phyloP scores from a whole-genome alignment of 768 basidiomycete genomes.

The Termitomyces sp. region DNA sequence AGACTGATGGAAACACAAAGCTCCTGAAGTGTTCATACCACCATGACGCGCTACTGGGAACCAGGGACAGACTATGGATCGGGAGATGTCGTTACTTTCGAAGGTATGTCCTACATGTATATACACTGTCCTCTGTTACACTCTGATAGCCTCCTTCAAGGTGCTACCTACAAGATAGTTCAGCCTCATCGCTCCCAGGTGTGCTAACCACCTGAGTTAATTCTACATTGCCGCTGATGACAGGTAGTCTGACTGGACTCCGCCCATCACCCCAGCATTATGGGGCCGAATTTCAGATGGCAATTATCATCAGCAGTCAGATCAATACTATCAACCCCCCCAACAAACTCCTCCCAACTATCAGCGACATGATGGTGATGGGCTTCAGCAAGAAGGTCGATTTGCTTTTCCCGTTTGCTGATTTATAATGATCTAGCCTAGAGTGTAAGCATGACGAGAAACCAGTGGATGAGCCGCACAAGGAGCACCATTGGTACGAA shows the following conservation, averaged over 20 bases:
- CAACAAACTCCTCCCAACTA: constrained; percentile 21
- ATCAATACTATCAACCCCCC: constrained; percentile 20
- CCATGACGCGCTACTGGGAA: constrained; percentile 9
- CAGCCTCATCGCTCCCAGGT: constrained; percentile 70
- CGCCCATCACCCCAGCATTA: constrained; percentile 53
- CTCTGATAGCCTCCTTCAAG: constrained; percentile 22
- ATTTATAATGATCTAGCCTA: constrained; percentile 2
- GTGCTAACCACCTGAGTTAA: not conserved
- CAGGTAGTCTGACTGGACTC: constrained; percentile 61
- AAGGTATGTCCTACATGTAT: constrained; percentile 32
- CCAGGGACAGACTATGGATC: constrained; percentile 2
- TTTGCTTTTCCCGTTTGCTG: not conserved
- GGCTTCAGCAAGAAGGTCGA: constrained; percentile 9
- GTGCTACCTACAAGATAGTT: constrained; percentile 59
- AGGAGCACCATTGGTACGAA: constrained; percentile 51
- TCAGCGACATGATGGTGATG: constrained; percentile 15
- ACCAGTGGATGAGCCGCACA: constrained; percentile 31
- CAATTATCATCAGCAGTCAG: constrained; percentile 20
- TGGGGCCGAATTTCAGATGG: constrained; percentile 49
- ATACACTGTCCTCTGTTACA: not conserved
- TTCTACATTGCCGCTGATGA: not conserved
- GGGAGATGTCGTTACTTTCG: constrained; percentile 44
- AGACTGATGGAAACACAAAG: not conserved
- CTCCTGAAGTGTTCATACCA: not conserved
- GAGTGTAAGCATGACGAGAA: constrained; percentile 8